Conservation (phyloP, 31 red algal genomes). For the Odonthalia washingtoniensis region DNA sequence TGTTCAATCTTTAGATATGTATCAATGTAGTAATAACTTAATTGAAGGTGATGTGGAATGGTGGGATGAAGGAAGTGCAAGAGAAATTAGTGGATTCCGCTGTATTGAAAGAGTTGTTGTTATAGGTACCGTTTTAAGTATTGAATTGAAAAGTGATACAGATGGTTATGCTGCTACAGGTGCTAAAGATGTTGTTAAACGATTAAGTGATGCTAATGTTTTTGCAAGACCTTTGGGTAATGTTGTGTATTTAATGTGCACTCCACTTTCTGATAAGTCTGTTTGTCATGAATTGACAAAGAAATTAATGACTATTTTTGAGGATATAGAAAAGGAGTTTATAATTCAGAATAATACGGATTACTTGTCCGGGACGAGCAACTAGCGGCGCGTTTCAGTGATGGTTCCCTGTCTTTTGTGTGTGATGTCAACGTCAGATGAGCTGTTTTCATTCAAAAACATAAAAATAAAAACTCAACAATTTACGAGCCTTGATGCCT, state of each 20-base stretch:
- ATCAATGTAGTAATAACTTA: conserved; percentile 1
- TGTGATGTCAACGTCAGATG: no score
- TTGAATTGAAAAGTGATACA: conserved; percentile 68
- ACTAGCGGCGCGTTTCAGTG: no score
- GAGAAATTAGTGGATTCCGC: conserved; percentile 60
- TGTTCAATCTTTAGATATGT: conserved; percentile 65
- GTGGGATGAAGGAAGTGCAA: conserved; percentile 72
- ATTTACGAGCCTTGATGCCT: no score
- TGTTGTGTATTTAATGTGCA: conserved; percentile 82
- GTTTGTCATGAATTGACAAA: conserved; percentile 2
- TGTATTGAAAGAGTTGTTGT: conserved; percentile 52
- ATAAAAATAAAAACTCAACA: no score
- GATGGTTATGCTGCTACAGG: conserved; percentile 69
- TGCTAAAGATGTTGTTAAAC: conserved; percentile 46
- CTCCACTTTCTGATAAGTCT: conserved; percentile 58
- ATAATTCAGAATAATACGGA: no score
- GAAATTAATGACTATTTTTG: no score
- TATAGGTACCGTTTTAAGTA: conserved; percentile 87
- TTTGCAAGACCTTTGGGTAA: conserved; percentile 86
- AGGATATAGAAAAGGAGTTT: no score
- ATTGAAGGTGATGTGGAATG: conserved; percentile 14
- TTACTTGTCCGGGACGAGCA: no score
- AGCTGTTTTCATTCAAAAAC: no score
- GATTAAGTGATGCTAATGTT: conserved; percentile 52
- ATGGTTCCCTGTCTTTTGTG: no score